Evolutionary conservation across 352 stramenopile genomes (phyloP).

Genomic region (Plasmopara viticola): DNA sequence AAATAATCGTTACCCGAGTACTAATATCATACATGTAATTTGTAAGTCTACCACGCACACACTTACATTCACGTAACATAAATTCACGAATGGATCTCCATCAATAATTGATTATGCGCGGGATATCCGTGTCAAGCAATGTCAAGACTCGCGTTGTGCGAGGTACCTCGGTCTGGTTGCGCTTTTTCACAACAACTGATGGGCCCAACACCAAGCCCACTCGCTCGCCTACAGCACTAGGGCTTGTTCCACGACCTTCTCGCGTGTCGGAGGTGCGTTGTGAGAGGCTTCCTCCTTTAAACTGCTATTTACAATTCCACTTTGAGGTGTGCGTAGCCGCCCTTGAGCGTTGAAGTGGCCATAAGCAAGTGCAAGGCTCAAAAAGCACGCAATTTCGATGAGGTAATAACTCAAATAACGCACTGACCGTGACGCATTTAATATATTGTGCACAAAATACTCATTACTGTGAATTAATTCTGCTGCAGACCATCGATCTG

Average conservation of each 20-base stretch:
- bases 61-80: neutral
- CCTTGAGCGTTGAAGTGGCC: conserved; percentile 55
- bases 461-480: conserved; percentile 5
- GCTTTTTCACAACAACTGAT: conserved; percentile 37
- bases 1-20: no score
- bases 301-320: conserved; percentile 1
- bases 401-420: conserved; percentile 31
- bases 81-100: conserved; percentile 7
- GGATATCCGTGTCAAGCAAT: conserved; percentile 29
- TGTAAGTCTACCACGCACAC: no score
- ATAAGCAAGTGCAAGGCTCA: conserved; percentile 51
- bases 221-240: conserved; percentile 62
- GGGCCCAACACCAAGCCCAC: conserved; percentile 10
- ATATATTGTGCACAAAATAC: neutral
- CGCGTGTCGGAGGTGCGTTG: conserved; percentile 42
- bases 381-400: conserved; percentile 76
- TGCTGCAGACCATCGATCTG: conserved; percentile 68
- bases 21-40: no score
- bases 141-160: conserved; percentile 28
- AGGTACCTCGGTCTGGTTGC: conserved; percentile 34
- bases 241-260: conserved; percentile 51
- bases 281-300: conserved; percentile 1
- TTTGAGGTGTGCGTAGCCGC: conserved; percentile 24
- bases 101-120: conserved; percentile 38
- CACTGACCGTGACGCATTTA: neutral